Conservation (phyloP, 2,329 filamentous ascomycete species). For the Hymenotorrendiella dingleyae region DNA sequence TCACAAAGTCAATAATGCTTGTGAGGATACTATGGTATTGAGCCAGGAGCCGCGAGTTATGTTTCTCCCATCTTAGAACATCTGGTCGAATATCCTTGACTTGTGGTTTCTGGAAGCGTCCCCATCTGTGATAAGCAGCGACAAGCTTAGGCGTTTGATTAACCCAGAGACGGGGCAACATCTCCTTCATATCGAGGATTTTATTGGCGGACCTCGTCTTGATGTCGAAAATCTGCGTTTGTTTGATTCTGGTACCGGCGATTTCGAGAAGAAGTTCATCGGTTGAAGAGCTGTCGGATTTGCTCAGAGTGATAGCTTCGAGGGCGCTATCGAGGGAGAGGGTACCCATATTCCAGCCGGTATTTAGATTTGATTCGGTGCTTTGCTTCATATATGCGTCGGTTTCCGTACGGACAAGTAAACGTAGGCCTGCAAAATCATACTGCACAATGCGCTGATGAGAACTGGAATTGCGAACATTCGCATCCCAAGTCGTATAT, state of each 20-base stretch:
- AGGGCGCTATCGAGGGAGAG: background rate
- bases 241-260: background rate
- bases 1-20: constrained; percentile 6
- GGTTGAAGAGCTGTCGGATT: background rate
- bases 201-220: constrained; percentile 2
- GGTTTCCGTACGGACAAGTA: constrained; percentile 48
- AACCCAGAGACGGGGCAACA: constrained; percentile 41
- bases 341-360: background rate
- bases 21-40: constrained; percentile 7
- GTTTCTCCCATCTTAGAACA: constrained; percentile 37
- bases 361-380: constrained; percentile 1
- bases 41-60: constrained; percentile 24
- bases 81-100: constrained; percentile 29
- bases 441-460: constrained; percentile 58
- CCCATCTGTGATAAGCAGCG: constrained; percentile 40
- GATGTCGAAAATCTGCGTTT: constrained; percentile 1
- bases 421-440: constrained; percentile 43
- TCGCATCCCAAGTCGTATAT: constrained; percentile 56
- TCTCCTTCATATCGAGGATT: constrained; percentile 21
- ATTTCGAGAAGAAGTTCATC: background rate
- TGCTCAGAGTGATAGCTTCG: background rate
- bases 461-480: constrained; percentile 46
- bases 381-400: constrained; percentile 43
- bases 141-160: constrained; percentile 44
- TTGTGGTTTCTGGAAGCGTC: constrained; percentile 38